phyloP scores from a whole-genome alignment of 2,329 filamentous ascomycete genomes.

The Microsporum canis region DNA sequence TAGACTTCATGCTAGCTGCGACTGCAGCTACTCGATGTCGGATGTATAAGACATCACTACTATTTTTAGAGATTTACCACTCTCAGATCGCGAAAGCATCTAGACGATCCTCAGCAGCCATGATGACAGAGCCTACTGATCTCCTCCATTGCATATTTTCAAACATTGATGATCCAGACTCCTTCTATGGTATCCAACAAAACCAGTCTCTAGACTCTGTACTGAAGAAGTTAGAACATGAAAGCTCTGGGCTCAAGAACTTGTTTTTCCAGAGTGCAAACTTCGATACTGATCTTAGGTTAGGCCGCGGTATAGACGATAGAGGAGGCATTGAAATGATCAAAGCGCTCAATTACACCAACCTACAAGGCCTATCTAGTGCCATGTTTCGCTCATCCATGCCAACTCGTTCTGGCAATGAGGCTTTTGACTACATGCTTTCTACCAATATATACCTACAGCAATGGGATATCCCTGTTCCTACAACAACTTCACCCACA shows the following conservation, averaged over 20 bases:
- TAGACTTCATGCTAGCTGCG: constrained; percentile 62
- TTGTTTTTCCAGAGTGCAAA: constrained; percentile 84
- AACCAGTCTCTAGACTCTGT: constrained; percentile 65
- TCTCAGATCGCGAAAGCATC: constrained; percentile 48
- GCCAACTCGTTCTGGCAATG: constrained; percentile 36
- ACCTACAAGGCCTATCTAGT: constrained; percentile 74
- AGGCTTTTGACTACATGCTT: constrained; percentile 60
- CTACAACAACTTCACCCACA: constrained; percentile 49
- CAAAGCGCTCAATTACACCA: constrained; percentile 65
- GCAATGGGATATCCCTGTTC: constrained; percentile 80
- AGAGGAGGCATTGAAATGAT: constrained; percentile 59
- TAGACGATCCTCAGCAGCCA: constrained; percentile 53
- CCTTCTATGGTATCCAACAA: constrained; percentile 84
- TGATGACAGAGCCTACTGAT: constrained; percentile 48
- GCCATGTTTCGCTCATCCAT: constrained; percentile 57
- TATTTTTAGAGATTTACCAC: constrained; percentile 65
- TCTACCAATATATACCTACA: constrained; percentile 71
- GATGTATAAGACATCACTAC: constrained; percentile 75
- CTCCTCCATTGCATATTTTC: constrained; percentile 74
- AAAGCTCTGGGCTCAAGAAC: constrained; percentile 75
- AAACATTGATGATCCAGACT: constrained; percentile 88
- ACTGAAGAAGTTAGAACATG: constrained; percentile 73
- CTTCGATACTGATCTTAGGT: constrained; percentile 72
- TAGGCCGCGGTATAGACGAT: constrained; percentile 43
- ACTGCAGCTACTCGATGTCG: constrained; percentile 63